A percentile compares a stretch with the other conserved stretches of the same genome.
These are phyloP conservation scores for Typha latifolia DNA, from an alignment of 176 grass and related monocot species.

Conservation along the genomic window DNA sequence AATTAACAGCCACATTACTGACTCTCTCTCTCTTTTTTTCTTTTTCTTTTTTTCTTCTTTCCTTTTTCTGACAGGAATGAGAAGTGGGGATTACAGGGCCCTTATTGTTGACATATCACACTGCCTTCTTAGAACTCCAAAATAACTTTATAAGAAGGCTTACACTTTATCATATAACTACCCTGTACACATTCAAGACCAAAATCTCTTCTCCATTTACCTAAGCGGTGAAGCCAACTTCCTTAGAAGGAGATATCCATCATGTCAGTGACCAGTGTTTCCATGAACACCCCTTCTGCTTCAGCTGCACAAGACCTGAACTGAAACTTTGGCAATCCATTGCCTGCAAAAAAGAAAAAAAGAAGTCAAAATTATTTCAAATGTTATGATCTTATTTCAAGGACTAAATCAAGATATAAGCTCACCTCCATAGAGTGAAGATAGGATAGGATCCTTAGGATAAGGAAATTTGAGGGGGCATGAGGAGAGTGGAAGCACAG, in stretches of 20 bases:
- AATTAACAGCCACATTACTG: background rate
- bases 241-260: slow-evolving; percentile 14
- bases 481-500: slow-evolving; percentile 14
- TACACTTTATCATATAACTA: background rate
- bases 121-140: background rate
- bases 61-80: background rate
- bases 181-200: background rate
- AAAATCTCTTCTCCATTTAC: background rate
- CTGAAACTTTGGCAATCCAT: background rate
- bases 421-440: background rate
- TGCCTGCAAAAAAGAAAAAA: background rate
- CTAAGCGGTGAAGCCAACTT: background rate
- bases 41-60: background rate
- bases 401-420: no score
- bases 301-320: slow-evolving; percentile 6
- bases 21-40: background rate
- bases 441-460: background rate
- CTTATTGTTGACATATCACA: slow-evolving; percentile 7
- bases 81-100: background rate
- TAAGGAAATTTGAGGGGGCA: slow-evolving; percentile 4
- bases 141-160: slow-evolving; percentile 9
- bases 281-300: slow-evolving; percentile 8
- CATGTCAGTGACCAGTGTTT: slow-evolving; percentile 6
- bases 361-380: no score
- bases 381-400: no score